Base-by-base conservation (phyloP, 495 filamentous ascomycete genomes). In the Parathielavia appendiculata region DNA sequence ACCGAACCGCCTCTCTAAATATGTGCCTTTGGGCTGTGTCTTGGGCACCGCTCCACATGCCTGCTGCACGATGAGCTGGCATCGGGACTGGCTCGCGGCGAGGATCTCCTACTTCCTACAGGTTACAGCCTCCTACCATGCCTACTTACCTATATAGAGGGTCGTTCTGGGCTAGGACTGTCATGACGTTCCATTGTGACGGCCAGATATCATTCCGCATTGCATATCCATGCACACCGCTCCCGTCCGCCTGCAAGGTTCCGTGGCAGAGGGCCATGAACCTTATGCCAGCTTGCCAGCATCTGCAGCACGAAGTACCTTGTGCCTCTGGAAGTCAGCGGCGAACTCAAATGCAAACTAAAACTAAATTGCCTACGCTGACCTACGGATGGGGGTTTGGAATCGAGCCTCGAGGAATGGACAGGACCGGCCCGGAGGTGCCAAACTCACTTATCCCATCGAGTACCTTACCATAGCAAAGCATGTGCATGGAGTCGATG, bases 1-100 rank as follows among this genome's bases (percentile, higher is more conserved):
- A 20, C 16, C 36, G 20, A 47, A 35, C 32, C 56, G 32, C 26
- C 19, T 39, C 57, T 44, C 17, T 23, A 44, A 45, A 47, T 68
- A 68, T 66, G 68, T 65, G 53, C 58, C 60, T 60, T 58, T 35
- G 14, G 38, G 23, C 26, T 9, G 11, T 30, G 56, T 19, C 32
- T 60, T 61, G 49, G 57, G 52, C 54, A 30, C 53, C 60, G 62
- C 66, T 71, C 68, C 66, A 65, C 68, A 59, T 63, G 44, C 43
- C 50, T 65, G 53, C 69, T 73, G 70, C 70, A 73, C 62, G 70
- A 71, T 73, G 70, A 66, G 69, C 65, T 73, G 70, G 70, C 70
- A 73, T 26, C 55, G 65, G 61, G 54, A 64, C 48, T 51, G 49
- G 62, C 57, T 51, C 54, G 51, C 63, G 59, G 64, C 54, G 59